phyloP scores from a whole-genome alignment of 2,329 filamentous ascomycete genomes.

The Trichoderma arundinaceum region DNA sequence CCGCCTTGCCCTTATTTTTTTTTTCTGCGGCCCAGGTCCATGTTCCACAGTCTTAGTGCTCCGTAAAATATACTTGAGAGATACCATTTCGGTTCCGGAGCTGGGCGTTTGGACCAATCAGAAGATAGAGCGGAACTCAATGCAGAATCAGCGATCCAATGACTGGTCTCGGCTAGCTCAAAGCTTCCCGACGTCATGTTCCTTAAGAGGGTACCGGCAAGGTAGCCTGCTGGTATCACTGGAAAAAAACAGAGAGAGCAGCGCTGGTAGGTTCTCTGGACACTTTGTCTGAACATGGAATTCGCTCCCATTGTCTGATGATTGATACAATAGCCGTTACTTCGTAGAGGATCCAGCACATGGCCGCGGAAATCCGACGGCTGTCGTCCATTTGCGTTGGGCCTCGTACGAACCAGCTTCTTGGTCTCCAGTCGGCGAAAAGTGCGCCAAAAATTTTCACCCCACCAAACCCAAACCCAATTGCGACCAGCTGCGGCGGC shows the following conservation, averaged over 20 bases:
- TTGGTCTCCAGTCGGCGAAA: slow-evolving; percentile 20
- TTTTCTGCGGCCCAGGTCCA: background rate
- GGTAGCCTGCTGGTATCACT: background rate
- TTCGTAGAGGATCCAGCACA: background rate
- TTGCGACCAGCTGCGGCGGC: background rate
- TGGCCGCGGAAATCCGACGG: background rate
- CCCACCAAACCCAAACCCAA: slow-evolving; percentile 34
- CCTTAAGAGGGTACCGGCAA: background rate
- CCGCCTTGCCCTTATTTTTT: background rate
- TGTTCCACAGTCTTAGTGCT: background rate
- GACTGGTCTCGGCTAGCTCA: slow-evolving; percentile 13
- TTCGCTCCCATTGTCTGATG: too few relatives aligned
- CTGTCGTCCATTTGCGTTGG: background rate
- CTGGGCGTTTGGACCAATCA: slow-evolving; percentile 10
- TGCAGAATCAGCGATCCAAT: slow-evolving; percentile 2
- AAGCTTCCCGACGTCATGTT: slow-evolving; percentile 15
- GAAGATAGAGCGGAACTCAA: background rate
- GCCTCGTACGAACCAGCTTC: background rate
- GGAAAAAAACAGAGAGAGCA: background rate
- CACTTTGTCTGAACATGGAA: too few relatives aligned
- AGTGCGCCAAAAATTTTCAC: slow-evolving; percentile 34
- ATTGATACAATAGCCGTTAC: too few relatives aligned
- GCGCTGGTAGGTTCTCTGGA: background rate
- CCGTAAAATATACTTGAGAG: background rate
- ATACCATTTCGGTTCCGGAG: slow-evolving; percentile 11